Percentiles rank a stretch among this genome's conserved stretches.
Evolutionary conservation across 805 yeast genomes (phyloP).

Genomic region (Teunomyces panamensis): DNA sequence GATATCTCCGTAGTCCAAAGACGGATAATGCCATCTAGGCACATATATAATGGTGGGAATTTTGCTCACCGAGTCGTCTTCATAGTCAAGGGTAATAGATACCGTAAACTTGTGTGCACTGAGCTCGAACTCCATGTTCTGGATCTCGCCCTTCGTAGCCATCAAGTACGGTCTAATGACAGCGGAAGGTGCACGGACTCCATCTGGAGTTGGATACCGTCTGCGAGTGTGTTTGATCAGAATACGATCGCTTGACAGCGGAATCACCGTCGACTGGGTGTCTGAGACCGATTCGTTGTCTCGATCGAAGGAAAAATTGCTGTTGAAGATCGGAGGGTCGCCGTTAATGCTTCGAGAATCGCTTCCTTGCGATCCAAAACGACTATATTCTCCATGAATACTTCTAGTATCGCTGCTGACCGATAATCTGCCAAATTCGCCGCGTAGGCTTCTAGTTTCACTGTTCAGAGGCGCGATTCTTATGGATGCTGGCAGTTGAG

Average conservation of each 20-base stretch:
- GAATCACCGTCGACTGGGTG: conserved; percentile 22
- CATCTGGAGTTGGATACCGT: conserved; percentile 48
- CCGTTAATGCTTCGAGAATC: not conserved
- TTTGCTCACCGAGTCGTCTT: conserved; percentile 4
- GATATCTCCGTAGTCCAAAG: conserved; percentile 46
- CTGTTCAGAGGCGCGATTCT: not conserved
- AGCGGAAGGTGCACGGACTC: conserved; percentile 73
- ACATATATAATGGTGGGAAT: conserved; percentile 60
- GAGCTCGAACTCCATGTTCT: conserved; percentile 58
- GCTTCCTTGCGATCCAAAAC: not conserved
- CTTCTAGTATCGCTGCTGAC: not conserved
- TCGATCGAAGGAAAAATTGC: not conserved
- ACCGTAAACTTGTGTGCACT: conserved; percentile 45
- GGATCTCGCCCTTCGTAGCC: conserved; percentile 58
- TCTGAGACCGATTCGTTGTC: conserved; percentile 15
- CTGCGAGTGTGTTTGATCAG: conserved; percentile 24
- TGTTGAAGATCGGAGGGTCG: not conserved
- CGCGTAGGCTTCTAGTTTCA: not conserved
- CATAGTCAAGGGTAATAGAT: conserved; percentile 32
- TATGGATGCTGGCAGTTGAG: not conserved
- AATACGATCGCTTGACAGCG: conserved; percentile 21
- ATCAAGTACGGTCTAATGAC: conserved; percentile 75
- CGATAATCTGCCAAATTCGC: not conserved
- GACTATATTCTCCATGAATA: not conserved
- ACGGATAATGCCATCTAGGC: conserved; percentile 70